Base-by-base conservation (phyloP, 768 basidiomycete species). In the Hypholoma fasciculare region DNA sequence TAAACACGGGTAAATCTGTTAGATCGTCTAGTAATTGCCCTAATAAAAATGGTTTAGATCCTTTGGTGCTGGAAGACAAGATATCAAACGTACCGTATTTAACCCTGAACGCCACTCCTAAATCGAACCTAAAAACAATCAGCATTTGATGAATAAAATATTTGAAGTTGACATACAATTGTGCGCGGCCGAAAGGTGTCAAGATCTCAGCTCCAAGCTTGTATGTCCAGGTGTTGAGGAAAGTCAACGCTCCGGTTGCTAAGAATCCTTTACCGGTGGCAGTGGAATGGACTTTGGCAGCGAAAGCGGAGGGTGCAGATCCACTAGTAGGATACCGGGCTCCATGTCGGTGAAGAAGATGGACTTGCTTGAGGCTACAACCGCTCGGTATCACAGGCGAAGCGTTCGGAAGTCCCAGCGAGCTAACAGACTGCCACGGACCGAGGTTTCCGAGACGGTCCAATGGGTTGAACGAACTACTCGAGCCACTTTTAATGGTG, bases 181-280 rank as follows among this genome's bases (percentile, higher is more conserved):
- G 87, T 56, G 83, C 80, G 40, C 91, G 78, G 8, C 90, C 90
- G 60, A 91, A 92, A 1, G 89, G 89, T 3, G 89, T 89, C 59
- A 92, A 70, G 46, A 85, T 79, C 71, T 92, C 92, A 58, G 82
- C 83, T 9, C 92, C 92, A 12, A 94, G 84, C 63, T 86, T 85
- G 69, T 88, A 93, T 2, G 81, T 82, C 90, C 90, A 94, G 37
- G 78, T 79, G 61, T 88, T 85, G 69, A 94, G 71, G 66, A 92
- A 94, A 1, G 74, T 63, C 19, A 92, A 69, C 0, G 78, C 72
- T 0, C 87, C 89, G 0, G 74, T 76, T 0, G 82, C 83, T 11
- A 73, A 77, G 73, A 86, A 82, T 3, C 75, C 71, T 3, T 73
- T 67, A 12, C 60, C 58, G 8, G 64, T 63, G 12, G 83, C 84